phyloP scores from a whole-genome alignment of 305 asterid species.

The Andrographis paniculata region DNA sequence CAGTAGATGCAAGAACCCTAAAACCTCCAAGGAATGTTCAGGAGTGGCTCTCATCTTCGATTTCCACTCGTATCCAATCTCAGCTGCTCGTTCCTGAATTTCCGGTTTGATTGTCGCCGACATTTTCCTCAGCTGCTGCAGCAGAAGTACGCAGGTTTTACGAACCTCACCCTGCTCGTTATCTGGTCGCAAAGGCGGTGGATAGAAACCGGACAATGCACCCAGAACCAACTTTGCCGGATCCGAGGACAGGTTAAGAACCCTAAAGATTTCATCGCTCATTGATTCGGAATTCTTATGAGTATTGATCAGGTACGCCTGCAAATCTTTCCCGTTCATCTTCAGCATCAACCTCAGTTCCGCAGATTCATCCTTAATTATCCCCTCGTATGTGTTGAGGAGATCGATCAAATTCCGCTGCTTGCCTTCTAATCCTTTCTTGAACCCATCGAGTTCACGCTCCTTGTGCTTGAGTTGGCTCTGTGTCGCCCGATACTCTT shows the following conservation, averaged over 20 bases:
- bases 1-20: slow-evolving; percentile 46
- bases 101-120: slow-evolving; percentile 21
- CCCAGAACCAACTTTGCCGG: slow-evolving; percentile 50
- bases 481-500: slow-evolving; percentile 26
- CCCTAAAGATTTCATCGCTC: slow-evolving; percentile 32
- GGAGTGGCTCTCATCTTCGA: slow-evolving; percentile 19
- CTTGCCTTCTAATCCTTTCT: slow-evolving; percentile 26
- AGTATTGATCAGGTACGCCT: slow-evolving; percentile 35
- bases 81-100: slow-evolving; percentile 30
- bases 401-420: slow-evolving; percentile 19
- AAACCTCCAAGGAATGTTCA: slow-evolving; percentile 26
- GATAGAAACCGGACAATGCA: slow-evolving; percentile 47
- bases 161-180: slow-evolving; percentile 23
- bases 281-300: slow-evolving; percentile 29
- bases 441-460: too few species aligned
- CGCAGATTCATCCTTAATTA: slow-evolving; percentile 20
- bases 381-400: slow-evolving; percentile 12
- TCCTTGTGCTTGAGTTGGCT: slow-evolving; percentile 17
- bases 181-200: slow-evolving; percentile 37
- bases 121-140: slow-evolving; percentile 36
- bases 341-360: slow-evolving; percentile 24
- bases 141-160: slow-evolving; percentile 34
- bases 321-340: slow-evolving; percentile 43
- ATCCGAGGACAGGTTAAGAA: slow-evolving; percentile 38
- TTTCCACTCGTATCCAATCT: slow-evolving; percentile 49